A percentile compares a stretch with the other conserved stretches of the same genome.
phyloP scores from a whole-genome alignment of 2,329 filamentous ascomycete species.

The Grosmannia huntii region DNA sequence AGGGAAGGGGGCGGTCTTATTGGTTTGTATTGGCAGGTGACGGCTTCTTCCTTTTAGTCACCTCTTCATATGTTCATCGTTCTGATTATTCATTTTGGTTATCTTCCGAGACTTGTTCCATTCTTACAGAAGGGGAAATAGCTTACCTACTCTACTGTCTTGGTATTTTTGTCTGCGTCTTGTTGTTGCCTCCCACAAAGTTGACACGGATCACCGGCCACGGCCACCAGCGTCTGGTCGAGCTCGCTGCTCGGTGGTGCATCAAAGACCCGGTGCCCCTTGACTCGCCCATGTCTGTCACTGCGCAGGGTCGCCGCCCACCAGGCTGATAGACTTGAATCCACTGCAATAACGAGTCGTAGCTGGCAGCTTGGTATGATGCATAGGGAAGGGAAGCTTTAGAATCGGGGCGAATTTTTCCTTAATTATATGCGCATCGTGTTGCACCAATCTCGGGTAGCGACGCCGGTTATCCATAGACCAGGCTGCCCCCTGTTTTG shows the following conservation, averaged over 20 bases:
- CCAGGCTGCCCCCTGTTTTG: no score
- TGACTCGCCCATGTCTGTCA: conserved; percentile 37
- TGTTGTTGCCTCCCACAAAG: conserved; percentile 10
- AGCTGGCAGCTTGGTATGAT: no score
- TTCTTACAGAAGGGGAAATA: background rate
- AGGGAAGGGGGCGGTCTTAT: background rate
- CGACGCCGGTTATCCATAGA: background rate
- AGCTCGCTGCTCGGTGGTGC: conserved; percentile 24
- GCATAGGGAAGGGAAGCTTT: no score
- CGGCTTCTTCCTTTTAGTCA: background rate
- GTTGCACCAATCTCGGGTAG: background rate
- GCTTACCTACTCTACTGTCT: no score
- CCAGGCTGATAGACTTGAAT: conserved; percentile 24
- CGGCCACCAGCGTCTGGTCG: conserved; percentile 8
- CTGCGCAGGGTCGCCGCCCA: conserved; percentile 33
- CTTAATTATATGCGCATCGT: background rate
- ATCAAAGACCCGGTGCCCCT: conserved; percentile 37
- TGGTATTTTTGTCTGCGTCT: background rate
- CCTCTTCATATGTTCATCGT: background rate
- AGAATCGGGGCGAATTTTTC: no score
- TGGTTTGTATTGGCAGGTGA: background rate
- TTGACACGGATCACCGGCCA: conserved; percentile 8
- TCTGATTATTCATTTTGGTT: background rate
- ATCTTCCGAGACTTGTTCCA: background rate
- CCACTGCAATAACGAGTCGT: no score